Conservation (phyloP, 495 filamentous ascomycete genomes). For the Trichoderma gamsii region DNA sequence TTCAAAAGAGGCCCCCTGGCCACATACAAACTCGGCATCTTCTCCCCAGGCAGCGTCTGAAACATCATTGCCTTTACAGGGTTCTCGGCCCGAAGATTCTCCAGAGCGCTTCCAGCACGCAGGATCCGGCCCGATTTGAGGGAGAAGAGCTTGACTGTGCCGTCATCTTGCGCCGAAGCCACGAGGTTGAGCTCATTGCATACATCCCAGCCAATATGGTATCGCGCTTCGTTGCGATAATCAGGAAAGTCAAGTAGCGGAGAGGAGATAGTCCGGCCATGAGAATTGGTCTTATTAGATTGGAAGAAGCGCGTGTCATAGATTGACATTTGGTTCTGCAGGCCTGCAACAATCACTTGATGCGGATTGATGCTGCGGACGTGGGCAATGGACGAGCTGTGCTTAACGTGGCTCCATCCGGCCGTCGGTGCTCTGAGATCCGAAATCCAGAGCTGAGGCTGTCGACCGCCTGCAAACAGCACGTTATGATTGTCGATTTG, state of each 20-base stretch:
- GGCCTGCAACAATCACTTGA: slow-evolving; percentile 35
- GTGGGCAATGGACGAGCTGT: slow-evolving; percentile 27
- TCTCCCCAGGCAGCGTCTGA: slow-evolving; percentile 22
- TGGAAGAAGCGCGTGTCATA: slow-evolving; percentile 34
- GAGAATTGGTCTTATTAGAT: not conserved
- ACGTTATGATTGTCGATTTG: slow-evolving; percentile 24
- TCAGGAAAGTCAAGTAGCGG: slow-evolving; percentile 33
- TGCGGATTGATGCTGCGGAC: slow-evolving; percentile 27
- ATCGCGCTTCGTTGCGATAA: slow-evolving; percentile 32
- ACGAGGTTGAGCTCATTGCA: slow-evolving; percentile 29
- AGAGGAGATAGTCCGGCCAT: not conserved
- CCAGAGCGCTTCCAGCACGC: slow-evolving; percentile 16
- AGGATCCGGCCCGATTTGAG: slow-evolving; percentile 30
- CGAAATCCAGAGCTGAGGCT: slow-evolving; percentile 24
- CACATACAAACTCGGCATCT: slow-evolving; percentile 5
- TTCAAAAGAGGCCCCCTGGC: not conserved
- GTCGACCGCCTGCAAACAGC: slow-evolving; percentile 35
- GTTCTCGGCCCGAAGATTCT: slow-evolving; percentile 14
- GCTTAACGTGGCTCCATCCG: slow-evolving; percentile 20
- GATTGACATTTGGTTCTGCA: slow-evolving; percentile 29
- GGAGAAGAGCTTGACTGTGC: slow-evolving; percentile 36
- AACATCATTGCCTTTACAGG: slow-evolving; percentile 28
- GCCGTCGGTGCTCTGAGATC: slow-evolving; percentile 27
- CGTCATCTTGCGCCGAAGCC: slow-evolving; percentile 39
- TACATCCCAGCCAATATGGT: slow-evolving; percentile 34